Evolutionary conservation across 164 flowering plant species (phyloP), one percentile per base, ranked within the genome.

Genomic region (Chloranthus sessilifolius): DNA sequence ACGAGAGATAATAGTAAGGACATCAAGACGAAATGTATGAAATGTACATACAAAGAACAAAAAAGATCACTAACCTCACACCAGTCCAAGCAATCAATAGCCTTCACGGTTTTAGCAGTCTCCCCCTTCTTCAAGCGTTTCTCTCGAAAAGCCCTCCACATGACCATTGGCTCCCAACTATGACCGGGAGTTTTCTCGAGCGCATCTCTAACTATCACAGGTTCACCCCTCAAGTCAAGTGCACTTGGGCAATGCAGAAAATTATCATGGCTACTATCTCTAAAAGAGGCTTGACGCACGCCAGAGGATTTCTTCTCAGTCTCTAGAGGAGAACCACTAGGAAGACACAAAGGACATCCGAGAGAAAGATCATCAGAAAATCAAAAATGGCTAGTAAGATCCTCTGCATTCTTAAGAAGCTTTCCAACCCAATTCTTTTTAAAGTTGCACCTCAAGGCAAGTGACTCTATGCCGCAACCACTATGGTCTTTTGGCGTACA

Each of bases 131-230:
- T 66, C 33, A 77, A 75, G 48, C 71, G 71, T 28, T 48, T 55
- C 51, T 63, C 72, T 55, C 65, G 62, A 26, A 76, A 74, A 52
- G 91, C 88, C 60, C 94, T 64, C 77, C 82, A 75, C 91, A 88
- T 85, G 50, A 88, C 94, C 84, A 79, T 73, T 15, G 96, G 96
- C 35, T 88, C 96, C 96, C 96, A 88, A 64, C 91, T 81, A 39
- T 85, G 79, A 41, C 86, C 87, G 43, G 78, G 64, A 25, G 79
- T 55, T 41, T 53, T 76, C 35, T 70, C 73, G 42, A 68, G 75
- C 15, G 75, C 83, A 65, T 83, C 70, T 64, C 81, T 78, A 28
- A 88, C 87, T 9, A 88, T 63, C 15, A 88, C 78, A 37, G 96
- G 96, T 60, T 83, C 90, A 41, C 90, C 91, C 23, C 53, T 65